phyloP scores from a whole-genome alignment of 2,329 filamentous ascomycete genomes.

The Fusarium graminum region DNA sequence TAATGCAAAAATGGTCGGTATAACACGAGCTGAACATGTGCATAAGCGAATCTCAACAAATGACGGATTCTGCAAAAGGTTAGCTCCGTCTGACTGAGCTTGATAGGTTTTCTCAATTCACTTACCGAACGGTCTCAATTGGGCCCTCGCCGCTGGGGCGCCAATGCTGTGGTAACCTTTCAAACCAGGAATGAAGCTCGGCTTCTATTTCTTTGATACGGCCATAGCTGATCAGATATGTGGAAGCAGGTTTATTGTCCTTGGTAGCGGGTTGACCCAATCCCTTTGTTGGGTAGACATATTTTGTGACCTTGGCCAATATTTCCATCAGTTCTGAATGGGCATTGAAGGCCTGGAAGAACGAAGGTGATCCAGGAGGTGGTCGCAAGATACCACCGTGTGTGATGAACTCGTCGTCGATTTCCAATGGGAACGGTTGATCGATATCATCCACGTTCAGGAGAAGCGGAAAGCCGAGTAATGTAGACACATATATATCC shows the following conservation, averaged over 20 bases:
- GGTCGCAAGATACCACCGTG: conserved; percentile 67
- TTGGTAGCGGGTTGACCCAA: conserved; percentile 62
- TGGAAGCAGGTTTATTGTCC: conserved; percentile 59
- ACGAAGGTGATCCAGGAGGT: conserved; percentile 68
- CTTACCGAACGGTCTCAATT: conserved; percentile 81
- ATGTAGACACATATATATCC: conserved; percentile 77
- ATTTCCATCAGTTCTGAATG: conserved; percentile 74
- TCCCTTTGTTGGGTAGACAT: conserved; percentile 74
- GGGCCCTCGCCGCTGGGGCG: conserved; percentile 83
- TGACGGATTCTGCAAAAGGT: conserved; percentile 70
- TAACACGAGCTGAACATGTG: conserved; percentile 84
- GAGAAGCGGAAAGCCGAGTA: conserved; percentile 75
- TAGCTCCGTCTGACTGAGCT: conserved; percentile 5
- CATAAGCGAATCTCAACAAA: conserved; percentile 81
- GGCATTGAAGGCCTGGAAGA: conserved; percentile 75
- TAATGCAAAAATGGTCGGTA: conserved; percentile 89
- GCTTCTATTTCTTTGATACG: conserved; percentile 74
- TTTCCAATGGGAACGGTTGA: conserved; percentile 72
- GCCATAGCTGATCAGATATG: conserved; percentile 73
- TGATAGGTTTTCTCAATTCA: conserved; percentile 8
- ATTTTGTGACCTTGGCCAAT: conserved; percentile 73
- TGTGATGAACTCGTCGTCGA: conserved; percentile 77
- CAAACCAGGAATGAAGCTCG: conserved; percentile 73
- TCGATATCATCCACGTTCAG: conserved; percentile 75
- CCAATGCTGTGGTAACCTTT: conserved; percentile 78